Evolutionary conservation across 2,329 filamentous ascomycete genomes (phyloP).

Genomic region (Apiospora pterosperma): DNA sequence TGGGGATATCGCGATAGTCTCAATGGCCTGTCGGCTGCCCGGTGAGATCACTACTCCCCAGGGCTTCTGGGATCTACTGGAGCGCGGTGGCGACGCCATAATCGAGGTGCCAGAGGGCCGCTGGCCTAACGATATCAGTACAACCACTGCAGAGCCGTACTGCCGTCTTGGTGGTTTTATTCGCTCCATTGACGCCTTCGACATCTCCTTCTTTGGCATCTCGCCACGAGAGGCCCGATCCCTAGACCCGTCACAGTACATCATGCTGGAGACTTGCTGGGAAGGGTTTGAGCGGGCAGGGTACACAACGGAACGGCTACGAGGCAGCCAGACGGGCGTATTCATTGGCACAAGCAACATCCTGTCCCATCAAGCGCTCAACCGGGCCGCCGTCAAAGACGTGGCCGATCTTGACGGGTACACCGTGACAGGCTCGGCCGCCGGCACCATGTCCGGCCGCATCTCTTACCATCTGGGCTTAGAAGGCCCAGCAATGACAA

Average conservation of each 20-base stretch:
- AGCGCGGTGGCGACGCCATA: slow-evolving; percentile 20
- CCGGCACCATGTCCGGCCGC: slow-evolving; percentile 20
- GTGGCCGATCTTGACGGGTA: slow-evolving; percentile 21
- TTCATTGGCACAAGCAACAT: slow-evolving; percentile 24
- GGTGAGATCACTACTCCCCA: slow-evolving; percentile 26
- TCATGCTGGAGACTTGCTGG: slow-evolving; percentile 23
- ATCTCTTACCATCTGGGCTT: slow-evolving; percentile 22
- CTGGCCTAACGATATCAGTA: slow-evolving; percentile 20
- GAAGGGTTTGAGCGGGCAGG: slow-evolving; percentile 24
- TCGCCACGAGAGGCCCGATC: slow-evolving; percentile 20
- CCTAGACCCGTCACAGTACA: slow-evolving; percentile 20
- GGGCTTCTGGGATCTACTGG: slow-evolving; percentile 31
- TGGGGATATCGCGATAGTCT: slow-evolving; percentile 25
- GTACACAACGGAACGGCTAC: slow-evolving; percentile 18
- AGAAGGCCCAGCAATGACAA: slow-evolving; percentile 22
- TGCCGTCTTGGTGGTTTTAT: slow-evolving; percentile 21
- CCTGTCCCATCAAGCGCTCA: slow-evolving; percentile 13
- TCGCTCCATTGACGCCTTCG: slow-evolving; percentile 16
- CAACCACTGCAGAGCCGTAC: slow-evolving; percentile 35
- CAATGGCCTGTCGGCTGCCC: slow-evolving; percentile 31
- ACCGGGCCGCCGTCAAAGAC: slow-evolving; percentile 8
- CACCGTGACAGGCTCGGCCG: slow-evolving; percentile 22
- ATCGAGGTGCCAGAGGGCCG: slow-evolving; percentile 25
- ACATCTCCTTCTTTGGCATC: slow-evolving; percentile 22
- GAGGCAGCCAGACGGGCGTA: slow-evolving; percentile 21